Evolutionary conservation across 441 rosid species (phyloP).

Genomic region (Gossypium schwendimanii): DNA sequence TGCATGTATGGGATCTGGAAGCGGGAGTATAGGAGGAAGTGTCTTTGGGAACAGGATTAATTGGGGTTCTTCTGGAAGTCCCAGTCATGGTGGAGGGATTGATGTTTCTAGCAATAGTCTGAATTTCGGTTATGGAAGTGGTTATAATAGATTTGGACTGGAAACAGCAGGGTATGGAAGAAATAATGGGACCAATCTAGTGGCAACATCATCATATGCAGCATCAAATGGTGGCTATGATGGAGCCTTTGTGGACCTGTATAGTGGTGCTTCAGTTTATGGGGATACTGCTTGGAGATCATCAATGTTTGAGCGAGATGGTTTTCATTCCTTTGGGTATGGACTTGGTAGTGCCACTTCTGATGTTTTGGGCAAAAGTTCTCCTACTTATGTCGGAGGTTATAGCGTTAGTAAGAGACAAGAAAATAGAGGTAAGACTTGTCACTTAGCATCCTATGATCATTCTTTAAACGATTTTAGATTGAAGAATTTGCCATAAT

Average conservation of each 20-base stretch:
- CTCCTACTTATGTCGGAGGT: constrained; percentile 79
- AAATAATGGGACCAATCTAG: constrained; percentile 45
- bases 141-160: constrained; percentile 51
- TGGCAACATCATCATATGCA: constrained; percentile 52
- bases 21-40: constrained; percentile 47
- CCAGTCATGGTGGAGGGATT: constrained; percentile 51
- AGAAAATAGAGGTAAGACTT: constrained; percentile 64
- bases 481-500: neutral
- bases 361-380: constrained; percentile 60
- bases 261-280: constrained; percentile 56
- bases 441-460: constrained; percentile 6
- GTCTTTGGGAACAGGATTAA: constrained; percentile 49
- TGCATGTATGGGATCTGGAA: constrained; percentile 56
- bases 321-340: constrained; percentile 59
- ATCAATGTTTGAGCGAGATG: constrained; percentile 51
- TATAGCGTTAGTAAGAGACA: constrained; percentile 85
- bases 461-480: neutral
- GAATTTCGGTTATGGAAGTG: constrained; percentile 63
- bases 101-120: constrained; percentile 39
- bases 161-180: constrained; percentile 64
- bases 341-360: constrained; percentile 64
- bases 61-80: constrained; percentile 63
- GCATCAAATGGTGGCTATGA: constrained; percentile 61
- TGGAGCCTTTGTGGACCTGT: constrained; percentile 53
- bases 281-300: constrained; percentile 72